Conservation (phyloP, 2,329 filamentous ascomycete genomes). For the Endoconidiophora polonica region DNA sequence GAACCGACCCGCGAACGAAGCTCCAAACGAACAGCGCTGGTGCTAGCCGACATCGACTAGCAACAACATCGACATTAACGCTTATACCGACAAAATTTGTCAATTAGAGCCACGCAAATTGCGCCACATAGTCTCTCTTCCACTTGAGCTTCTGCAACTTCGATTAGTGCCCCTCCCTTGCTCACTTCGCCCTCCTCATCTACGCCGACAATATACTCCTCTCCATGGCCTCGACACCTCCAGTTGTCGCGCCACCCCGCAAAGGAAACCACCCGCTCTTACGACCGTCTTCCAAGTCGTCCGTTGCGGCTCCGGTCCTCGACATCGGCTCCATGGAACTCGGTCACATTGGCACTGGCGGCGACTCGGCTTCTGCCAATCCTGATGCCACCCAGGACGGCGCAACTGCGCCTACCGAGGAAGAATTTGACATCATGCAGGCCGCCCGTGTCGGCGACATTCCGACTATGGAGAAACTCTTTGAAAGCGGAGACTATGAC, state of each 20-base stretch:
- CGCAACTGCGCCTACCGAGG: slow-evolving; percentile 13
- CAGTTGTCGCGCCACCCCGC: slow-evolving; percentile 17
- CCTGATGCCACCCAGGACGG: slow-evolving; percentile 14
- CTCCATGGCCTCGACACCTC: neutral
- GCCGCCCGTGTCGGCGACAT: slow-evolving; percentile 79
- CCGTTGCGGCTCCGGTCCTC: slow-evolving; percentile 36
- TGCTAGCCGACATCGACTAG: no score
- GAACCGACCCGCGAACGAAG: no score
- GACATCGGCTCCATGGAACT: slow-evolving; percentile 38
- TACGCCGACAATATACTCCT: no score
- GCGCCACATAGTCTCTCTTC: no score
- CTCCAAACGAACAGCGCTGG: no score
- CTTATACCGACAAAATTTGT: no score
- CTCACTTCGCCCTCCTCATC: no score
- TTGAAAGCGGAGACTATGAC: slow-evolving; percentile 65
- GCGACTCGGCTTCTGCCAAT: slow-evolving; percentile 18
- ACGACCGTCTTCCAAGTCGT: slow-evolving; percentile 38
- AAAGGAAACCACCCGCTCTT: slow-evolving; percentile 25
- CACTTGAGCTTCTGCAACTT: no score
- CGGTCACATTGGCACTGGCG: slow-evolving; percentile 27
- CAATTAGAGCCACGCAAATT: no score
- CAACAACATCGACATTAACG: no score
- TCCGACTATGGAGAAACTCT: slow-evolving; percentile 71
- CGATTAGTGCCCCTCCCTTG: no score
- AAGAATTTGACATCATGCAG: slow-evolving; percentile 84